Evolutionary conservation across 805 yeast species (phyloP).

Genomic region (Naumovozyma dairenensis): DNA sequence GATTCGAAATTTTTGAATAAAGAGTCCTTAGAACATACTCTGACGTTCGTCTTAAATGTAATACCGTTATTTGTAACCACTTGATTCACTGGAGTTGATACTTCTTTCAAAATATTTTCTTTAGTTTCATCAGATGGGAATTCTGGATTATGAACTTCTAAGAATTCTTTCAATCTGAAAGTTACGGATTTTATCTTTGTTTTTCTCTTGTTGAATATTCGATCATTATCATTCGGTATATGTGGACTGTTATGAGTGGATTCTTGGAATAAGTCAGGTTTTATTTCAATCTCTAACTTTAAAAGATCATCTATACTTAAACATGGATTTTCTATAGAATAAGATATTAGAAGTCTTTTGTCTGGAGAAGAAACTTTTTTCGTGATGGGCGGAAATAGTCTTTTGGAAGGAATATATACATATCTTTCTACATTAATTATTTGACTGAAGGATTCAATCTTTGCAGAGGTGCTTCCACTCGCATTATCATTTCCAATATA

Average conservation of each 20-base stretch:
- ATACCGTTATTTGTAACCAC: conserved; percentile 24
- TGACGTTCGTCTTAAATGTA: conserved; percentile 15
- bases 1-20: conserved; percentile 24
- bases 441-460: conserved; percentile 13
- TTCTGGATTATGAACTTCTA: conserved; percentile 41
- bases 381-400: conserved; percentile 44
- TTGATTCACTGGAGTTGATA: conserved; percentile 16
- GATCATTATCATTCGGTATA: no score
- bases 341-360: conserved; percentile 37
- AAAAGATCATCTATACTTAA: conserved; percentile 51
- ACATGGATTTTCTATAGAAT: conserved; percentile 41
- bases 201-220: conserved; percentile 15
- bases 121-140: conserved; percentile 27
- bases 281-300: conserved; percentile 31
- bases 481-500: conserved; percentile 8
- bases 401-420: conserved; percentile 46
- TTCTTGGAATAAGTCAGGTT: conserved; percentile 30
- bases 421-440: conserved; percentile 45
- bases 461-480: conserved; percentile 1
- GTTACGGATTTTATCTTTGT: conserved; percentile 36
- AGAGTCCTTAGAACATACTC: conserved; percentile 22
- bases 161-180: conserved; percentile 42
- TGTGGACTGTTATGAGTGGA: no score
- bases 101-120: conserved; percentile 33
- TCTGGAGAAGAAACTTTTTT: conserved; percentile 40